Evolutionary conservation across 73 alveolate genomes (phyloP), one percentile per base, ranked within the genome.

Genomic region (Paramecium bursaria): DNA sequence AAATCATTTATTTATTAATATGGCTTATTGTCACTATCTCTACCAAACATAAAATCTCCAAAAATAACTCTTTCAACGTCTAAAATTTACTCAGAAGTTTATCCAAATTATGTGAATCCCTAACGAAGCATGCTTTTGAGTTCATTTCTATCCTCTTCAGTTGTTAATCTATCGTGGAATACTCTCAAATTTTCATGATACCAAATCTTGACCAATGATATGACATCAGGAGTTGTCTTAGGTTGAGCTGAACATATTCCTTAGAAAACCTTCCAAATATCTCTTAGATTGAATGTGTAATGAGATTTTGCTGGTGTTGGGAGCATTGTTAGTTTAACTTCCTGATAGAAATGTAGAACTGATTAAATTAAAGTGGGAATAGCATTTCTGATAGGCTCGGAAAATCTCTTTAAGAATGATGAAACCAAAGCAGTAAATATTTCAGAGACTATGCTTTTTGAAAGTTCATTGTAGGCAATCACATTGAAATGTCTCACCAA

Each of bases 231-330:
- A 23, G 91, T 85, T 21, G 73, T 30, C 17, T 67, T 85, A 14
- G 91, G 87, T 10, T 35, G 75, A 19, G 86, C 86, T 19, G 87
- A 73, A 26, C 91, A 51, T 87, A 90, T 46, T 67, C 86, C 80
- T 90, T 99, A 48, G 54, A 74, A 67, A 11, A 74, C 86, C 48
- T 95, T 95, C 86, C 98, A 92, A 42, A 98, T 97, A 93, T 98
- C 99, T 95, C 99, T 95, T 86, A 98, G 91, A 88, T 98, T 98
- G 93, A 98, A 98, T 50, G 99, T 96, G 91, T 98, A 98, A 88
- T 98, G 99, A 91, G 98, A 91, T 91, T 98, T 97, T 51, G 97
- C 94, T 0, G 99, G 99, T 0, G 99, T 98, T 23, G 99, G 99
- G 86, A 98, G 90, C 90, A 98, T 93, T 51, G 93, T 98, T 67